phyloP scores from a whole-genome alignment of 371 early-diverging fungal genomes.

The Catenaria anguillulae region DNA sequence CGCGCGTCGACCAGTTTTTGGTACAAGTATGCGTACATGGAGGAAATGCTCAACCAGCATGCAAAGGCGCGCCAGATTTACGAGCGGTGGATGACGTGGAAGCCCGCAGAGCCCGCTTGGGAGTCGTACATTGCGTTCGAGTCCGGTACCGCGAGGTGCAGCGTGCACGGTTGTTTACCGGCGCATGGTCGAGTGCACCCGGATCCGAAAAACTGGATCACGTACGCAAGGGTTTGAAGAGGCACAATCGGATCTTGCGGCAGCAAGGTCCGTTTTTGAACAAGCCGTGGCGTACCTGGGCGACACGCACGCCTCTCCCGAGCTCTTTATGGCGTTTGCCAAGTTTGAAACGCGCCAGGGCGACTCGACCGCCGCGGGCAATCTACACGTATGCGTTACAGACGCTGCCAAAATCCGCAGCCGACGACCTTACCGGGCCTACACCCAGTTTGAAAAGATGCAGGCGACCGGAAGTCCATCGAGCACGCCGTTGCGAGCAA shows the following conservation, averaged over 20 bases:
- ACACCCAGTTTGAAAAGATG: constrained; percentile 91
- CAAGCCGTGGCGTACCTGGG: constrained; percentile 75
- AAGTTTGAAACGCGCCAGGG: constrained; percentile 79
- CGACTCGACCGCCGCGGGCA: constrained; percentile 83
- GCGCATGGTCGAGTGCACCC: constrained; percentile 81
- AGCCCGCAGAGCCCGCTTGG: constrained; percentile 86
- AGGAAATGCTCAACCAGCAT: constrained; percentile 82
- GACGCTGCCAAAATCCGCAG: constrained; percentile 59
- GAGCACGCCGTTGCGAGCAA: constrained; percentile 78
- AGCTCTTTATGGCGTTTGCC: constrained; percentile 83
- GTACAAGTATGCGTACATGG: constrained; percentile 96
- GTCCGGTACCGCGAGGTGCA: constrained; percentile 67
- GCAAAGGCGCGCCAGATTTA: constrained; percentile 82
- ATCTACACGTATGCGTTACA: constrained; percentile 89
- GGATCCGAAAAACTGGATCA: constrained; percentile 87
- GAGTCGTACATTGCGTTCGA: constrained; percentile 88
- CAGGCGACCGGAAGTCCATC: constrained; percentile 73
- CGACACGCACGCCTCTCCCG: constrained; percentile 75
- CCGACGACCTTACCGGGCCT: constrained; percentile 77
- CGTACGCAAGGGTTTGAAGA: constrained; percentile 93
- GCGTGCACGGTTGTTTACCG: constrained; percentile 60
- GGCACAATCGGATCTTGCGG: constrained; percentile 47
- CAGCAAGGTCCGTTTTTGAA: constrained; percentile 59
- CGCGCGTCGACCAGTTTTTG: constrained; percentile 91
- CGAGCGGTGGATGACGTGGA: constrained; percentile 98